A percentile compares a stretch with the other conserved stretches of the same genome.
Evolutionary conservation across 495 filamentous ascomycete species (phyloP).

Genomic region (Annulohypoxylon stygium): DNA sequence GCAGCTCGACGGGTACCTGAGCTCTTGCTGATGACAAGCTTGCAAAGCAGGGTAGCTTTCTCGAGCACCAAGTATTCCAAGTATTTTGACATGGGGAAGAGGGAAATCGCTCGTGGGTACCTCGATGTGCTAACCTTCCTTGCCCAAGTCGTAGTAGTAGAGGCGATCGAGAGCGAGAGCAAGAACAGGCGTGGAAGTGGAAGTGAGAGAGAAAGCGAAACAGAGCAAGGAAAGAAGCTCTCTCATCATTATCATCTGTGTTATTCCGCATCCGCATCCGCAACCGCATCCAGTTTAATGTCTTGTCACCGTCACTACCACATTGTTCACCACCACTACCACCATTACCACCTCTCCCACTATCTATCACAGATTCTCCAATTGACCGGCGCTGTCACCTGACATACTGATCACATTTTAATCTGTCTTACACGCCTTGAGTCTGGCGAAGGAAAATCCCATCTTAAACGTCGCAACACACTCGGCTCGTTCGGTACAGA

Average conservation of each 20-base stretch:
- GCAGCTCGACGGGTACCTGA: slow-evolving; percentile 28
- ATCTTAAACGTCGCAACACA: slow-evolving; percentile 27
- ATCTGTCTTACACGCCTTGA: slow-evolving; percentile 12
- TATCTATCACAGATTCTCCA: slow-evolving; percentile 32
- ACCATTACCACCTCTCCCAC: slow-evolving; percentile 24
- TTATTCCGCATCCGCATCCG: slow-evolving; percentile 13
- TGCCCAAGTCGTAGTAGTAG: background rate
- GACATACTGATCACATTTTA: slow-evolving; percentile 34
- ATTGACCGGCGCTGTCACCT: slow-evolving; percentile 31
- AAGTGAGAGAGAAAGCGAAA: background rate
- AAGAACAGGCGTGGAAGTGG: background rate
- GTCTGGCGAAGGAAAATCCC: slow-evolving; percentile 12
- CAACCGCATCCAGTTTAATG: background rate
- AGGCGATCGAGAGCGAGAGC: background rate
- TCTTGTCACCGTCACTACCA: slow-evolving; percentile 15
- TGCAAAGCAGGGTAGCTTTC: slow-evolving; percentile 25
- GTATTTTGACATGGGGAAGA: slow-evolving; percentile 7
- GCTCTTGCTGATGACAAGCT: slow-evolving; percentile 31
- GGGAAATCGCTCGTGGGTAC: slow-evolving; percentile 14
- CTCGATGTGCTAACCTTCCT: slow-evolving; percentile 3
- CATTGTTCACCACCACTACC: slow-evolving; percentile 16
- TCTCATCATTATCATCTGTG: slow-evolving; percentile 18
- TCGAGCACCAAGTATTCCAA: background rate
- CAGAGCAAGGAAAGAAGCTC: slow-evolving; percentile 14
- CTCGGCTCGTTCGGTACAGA: slow-evolving; percentile 36